A percentile compares a stretch with the other conserved stretches of the same genome.
Conservation (phyloP, 768 basidiomycete species). For the Mycena galericulata region DNA sequence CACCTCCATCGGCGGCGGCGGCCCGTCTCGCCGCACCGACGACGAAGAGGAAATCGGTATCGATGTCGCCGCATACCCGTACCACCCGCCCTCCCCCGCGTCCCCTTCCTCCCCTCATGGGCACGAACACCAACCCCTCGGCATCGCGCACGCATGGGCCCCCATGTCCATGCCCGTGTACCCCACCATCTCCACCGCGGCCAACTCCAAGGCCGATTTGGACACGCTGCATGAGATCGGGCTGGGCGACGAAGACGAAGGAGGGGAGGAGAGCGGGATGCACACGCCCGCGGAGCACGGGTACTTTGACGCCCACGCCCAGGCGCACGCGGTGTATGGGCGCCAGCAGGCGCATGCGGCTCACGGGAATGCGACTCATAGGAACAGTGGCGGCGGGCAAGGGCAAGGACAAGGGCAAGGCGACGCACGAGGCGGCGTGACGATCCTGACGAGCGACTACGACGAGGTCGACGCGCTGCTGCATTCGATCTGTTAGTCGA, state of each 20-base stretch:
- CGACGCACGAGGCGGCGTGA: no score
- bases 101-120: neutral
- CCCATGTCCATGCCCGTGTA: no score
- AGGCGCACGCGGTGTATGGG: neutral
- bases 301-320: no score
- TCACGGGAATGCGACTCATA: neutral
- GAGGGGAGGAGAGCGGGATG: neutral
- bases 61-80: no score
- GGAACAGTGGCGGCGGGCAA: neutral
- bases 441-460: slow-evolving; percentile 73
- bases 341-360: neutral
- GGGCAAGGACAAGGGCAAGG: no score
- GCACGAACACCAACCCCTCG: slow-evolving; percentile 22
- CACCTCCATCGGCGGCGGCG: slow-evolving; percentile 14
- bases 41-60: no score
- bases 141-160: slow-evolving; percentile 21
- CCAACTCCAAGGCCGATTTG: neutral
- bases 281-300: no score
- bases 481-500: slow-evolving; percentile 70
- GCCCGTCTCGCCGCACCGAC: neutral
- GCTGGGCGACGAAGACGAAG: no score
- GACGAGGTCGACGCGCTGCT: slow-evolving; percentile 84
- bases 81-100: neutral
- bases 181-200: no score
- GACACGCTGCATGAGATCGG: slow-evolving; percentile 4